phyloP scores from a whole-genome alignment of 495 filamentous ascomycete species.

The Xylaria sp. region DNA sequence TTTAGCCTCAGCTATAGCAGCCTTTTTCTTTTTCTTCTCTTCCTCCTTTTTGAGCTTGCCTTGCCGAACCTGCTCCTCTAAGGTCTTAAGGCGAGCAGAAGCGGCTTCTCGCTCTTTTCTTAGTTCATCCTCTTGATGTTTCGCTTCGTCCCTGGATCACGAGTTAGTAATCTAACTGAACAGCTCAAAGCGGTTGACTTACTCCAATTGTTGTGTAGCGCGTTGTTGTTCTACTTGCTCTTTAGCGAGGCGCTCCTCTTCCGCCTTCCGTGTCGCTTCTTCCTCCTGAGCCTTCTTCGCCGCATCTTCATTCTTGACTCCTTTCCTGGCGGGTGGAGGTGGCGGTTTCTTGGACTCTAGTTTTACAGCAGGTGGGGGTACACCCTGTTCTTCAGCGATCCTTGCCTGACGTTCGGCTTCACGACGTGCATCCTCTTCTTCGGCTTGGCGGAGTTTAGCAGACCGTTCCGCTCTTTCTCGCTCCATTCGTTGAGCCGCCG shows the following conservation, averaged over 20 bases:
- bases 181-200: slow-evolving; percentile 50
- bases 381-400: slow-evolving; percentile 80
- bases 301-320: slow-evolving; percentile 65
- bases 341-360: slow-evolving; percentile 77
- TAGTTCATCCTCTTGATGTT: slow-evolving; percentile 78
- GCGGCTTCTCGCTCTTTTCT: slow-evolving; percentile 80
- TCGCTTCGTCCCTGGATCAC: slow-evolving; percentile 71
- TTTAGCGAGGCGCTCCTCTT: slow-evolving; percentile 63
- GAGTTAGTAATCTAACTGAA: slow-evolving; percentile 3
- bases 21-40: slow-evolving; percentile 89
- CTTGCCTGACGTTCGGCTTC: slow-evolving; percentile 87
- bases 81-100: slow-evolving; percentile 79
- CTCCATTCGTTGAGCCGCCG: slow-evolving; percentile 81
- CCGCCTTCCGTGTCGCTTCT: slow-evolving; percentile 53
- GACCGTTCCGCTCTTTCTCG: slow-evolving; percentile 88
- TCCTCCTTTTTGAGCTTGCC: slow-evolving; percentile 98
- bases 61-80: slow-evolving; percentile 92
- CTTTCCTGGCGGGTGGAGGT: slow-evolving; percentile 82
- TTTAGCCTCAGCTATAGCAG: slow-evolving; percentile 81
- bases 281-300: slow-evolving; percentile 55
- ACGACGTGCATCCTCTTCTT: slow-evolving; percentile 92
- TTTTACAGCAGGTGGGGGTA: slow-evolving; percentile 65
- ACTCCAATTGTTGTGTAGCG: slow-evolving; percentile 82
- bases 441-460: slow-evolving; percentile 83
- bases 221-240: slow-evolving; percentile 82